These are phyloP conservation scores for Didymella keratinophila DNA, from an alignment of 2,329 filamentous ascomycete species.

Conservation along the genomic window DNA sequence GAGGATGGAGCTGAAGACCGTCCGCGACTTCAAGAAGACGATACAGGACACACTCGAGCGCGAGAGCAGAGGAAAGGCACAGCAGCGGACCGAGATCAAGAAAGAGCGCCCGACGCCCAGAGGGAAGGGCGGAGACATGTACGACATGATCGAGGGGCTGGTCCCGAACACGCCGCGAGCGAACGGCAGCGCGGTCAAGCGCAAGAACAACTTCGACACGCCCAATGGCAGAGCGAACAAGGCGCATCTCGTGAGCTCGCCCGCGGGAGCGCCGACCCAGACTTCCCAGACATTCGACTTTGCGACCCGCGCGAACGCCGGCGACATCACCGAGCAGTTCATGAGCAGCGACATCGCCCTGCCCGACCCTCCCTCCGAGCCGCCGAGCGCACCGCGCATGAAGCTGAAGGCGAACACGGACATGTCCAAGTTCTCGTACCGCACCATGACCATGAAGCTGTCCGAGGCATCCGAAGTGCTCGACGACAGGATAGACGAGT, in stretches of 20 bases:
- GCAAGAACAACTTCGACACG: conserved; percentile 62
- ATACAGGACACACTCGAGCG: conserved; percentile 85
- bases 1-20: conserved; percentile 72
- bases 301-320: conserved; percentile 77
- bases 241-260: conserved; percentile 58
- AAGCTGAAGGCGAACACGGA: conserved; percentile 87
- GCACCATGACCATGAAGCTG: conserved; percentile 92
- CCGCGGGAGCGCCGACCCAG: conserved; percentile 50
- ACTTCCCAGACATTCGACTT: conserved; percentile 66
- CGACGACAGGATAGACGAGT: conserved; percentile 94
- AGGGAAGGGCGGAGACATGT: conserved; percentile 69
- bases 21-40: conserved; percentile 83
- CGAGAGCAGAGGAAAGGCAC: conserved; percentile 71
- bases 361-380: conserved; percentile 73
- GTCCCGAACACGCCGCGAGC: conserved; percentile 55
- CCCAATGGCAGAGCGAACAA: conserved; percentile 56
- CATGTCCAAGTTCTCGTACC: conserved; percentile 88
- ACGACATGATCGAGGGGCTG: conserved; percentile 73
- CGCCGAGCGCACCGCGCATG: conserved; percentile 78
- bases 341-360: conserved; percentile 78
- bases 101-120: conserved; percentile 68
- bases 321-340: conserved; percentile 77
- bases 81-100: conserved; percentile 68
- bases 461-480: conserved; percentile 92
- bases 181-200: conserved; percentile 59